Conservation (phyloP, 768 basidiomycete genomes). For the Mycena belliarum region DNA sequence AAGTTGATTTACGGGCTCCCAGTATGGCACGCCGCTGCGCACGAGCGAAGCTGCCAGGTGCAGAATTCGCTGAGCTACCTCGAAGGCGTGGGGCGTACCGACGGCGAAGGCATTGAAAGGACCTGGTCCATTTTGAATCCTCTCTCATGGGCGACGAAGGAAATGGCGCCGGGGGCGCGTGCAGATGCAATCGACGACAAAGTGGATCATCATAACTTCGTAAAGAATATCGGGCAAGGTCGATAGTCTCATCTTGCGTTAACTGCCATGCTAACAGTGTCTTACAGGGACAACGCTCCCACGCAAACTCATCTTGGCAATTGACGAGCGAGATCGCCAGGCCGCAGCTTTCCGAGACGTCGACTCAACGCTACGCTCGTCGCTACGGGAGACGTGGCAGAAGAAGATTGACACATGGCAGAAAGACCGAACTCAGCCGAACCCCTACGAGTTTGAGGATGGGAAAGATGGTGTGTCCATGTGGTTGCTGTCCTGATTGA, state of each 20-base stretch:
- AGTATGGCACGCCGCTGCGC: background rate
- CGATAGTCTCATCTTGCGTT: too few species aligned
- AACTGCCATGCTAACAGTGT: background rate
- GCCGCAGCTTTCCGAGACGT: background rate
- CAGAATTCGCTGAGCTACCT: background rate
- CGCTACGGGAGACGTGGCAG: constrained; percentile 4
- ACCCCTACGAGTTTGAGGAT: background rate
- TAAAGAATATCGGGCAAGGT: constrained; percentile 6
- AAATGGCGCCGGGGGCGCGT: constrained; percentile 28
- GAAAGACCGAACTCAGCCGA: background rate
- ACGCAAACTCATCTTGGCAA: background rate
- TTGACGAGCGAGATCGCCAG: constrained; percentile 1
- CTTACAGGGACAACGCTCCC: background rate
- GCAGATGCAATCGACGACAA: constrained; percentile 29
- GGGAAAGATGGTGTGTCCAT: background rate
- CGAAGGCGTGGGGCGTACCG: background rate
- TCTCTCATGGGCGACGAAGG: constrained; percentile 23
- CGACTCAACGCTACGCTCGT: background rate
- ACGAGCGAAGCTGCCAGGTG: background rate
- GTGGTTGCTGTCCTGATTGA: background rate
- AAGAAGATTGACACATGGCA: background rate
- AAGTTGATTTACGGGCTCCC: background rate
- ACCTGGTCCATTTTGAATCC: constrained; percentile 24
- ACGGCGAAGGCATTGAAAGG: background rate
- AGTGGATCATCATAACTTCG: constrained; percentile 22